A percentile compares a stretch with the other conserved stretches of the same genome.
phyloP scores from a whole-genome alignment of 176 grass and related monocot genomes.

The Raddia distichophylla region DNA sequence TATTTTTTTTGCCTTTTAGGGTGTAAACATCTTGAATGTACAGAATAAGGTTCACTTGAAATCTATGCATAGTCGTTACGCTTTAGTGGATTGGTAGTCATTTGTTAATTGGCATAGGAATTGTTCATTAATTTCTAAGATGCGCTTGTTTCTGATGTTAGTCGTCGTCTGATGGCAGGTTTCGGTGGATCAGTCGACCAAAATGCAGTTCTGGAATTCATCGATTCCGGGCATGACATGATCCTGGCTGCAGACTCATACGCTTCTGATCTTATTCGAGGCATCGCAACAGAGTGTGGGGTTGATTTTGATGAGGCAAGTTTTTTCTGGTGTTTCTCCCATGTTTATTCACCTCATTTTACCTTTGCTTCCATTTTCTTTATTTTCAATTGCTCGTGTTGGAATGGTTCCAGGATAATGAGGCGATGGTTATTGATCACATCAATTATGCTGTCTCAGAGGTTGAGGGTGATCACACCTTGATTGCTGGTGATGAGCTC shows the following conservation, averaged over 20 bases:
- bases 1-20: neutral
- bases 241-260: conserved; percentile 81
- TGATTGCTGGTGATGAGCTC: conserved; percentile 76
- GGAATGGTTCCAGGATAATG: conserved; percentile 61
- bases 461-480: conserved; percentile 81
- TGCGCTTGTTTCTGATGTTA: neutral
- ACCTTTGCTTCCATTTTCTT: conserved; percentile 10
- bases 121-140: neutral
- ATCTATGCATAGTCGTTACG: neutral
- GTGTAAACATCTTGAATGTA: conserved; percentile 23
- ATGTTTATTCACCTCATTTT: neutral
- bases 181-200: conserved; percentile 91
- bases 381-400: conserved; percentile 7
- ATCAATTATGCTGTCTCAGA: conserved; percentile 76
- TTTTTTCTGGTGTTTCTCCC: neutral
- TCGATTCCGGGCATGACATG: conserved; percentile 88
- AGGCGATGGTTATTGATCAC: conserved; percentile 87
- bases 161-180: conserved; percentile 41
- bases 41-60: neutral
- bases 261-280: conserved; percentile 89
- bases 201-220: conserved; percentile 73
- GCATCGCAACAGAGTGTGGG: conserved; percentile 87
- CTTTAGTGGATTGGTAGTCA: neutral
- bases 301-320: conserved; percentile 98
- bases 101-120: neutral